Base-by-base conservation (phyloP, 106 monocot genomes). In the Narthecium ossifragum region DNA sequence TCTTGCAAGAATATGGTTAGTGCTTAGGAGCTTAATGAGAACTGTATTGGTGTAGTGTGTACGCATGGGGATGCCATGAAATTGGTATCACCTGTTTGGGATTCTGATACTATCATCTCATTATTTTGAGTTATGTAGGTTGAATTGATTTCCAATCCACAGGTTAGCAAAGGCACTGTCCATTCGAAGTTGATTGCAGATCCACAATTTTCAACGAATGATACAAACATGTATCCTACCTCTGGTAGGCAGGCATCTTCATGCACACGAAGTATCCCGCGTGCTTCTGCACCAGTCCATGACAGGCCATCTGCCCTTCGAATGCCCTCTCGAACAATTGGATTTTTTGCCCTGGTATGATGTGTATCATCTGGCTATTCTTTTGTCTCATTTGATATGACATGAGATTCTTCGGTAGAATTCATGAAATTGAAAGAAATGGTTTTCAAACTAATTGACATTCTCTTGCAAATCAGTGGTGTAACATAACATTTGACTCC, bases 321-420 rank as follows among this genome's bases (percentile, higher is more conserved):
- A 29, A 81, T 80, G 75, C 89, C 89, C 51, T 75, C 89, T n/a
- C 89, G 81, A 57, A 71, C 84, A 43, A 54, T 80, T 26, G 89
- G 89, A 39, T 89, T 89, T 54, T 89, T 89, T 60, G 36, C 57
- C 24, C 66, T 72, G 81, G 89, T 85, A 46, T 2, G 43, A 21
- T 31, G 31, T 23, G 31, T 23, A 8, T 46, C 6, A 2, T 21
- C 4, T 47, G 41, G 7, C 23, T 31, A 10, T 17, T 55, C 31
- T 30, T 31, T 7, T 67, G 8, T 67, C 20, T n/a, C n/a, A n/a
- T n/a, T n/a, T n/a, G n/a, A n/a, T n/a, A n/a, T n/a, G n/a, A n/a
- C n/a, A n/a, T n/a, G n/a, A n/a, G n/a, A n/a, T n/a, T n/a, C n/a
- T n/a, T n/a, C n/a, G n/a, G n/a, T n/a, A n/a, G n/a, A n/a, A n/a